These are phyloP conservation scores for Gryganskiella cystojenkinii DNA, from an alignment of 192 early-diverging fungal genomes.

Conservation along the genomic window DNA sequence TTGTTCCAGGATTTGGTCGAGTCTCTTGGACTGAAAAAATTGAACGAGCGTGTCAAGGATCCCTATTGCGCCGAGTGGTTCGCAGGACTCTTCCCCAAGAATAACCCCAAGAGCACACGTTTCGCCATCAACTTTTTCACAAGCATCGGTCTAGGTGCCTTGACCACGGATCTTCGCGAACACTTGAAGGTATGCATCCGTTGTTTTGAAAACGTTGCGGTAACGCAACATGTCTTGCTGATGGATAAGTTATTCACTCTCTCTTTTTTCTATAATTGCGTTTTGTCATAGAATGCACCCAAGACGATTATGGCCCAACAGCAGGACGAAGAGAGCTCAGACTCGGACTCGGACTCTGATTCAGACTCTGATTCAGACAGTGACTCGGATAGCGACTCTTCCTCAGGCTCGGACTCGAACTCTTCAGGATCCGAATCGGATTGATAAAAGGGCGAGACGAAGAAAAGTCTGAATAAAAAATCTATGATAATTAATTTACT, in stretches of 20 bases:
- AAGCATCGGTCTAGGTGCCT: constrained; percentile 88
- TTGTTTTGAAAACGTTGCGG: too few relatives aligned
- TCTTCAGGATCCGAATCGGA: too few relatives aligned
- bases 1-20: constrained; percentile 91
- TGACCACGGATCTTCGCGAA: constrained; percentile 95
- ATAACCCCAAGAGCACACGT: constrained; percentile 86
- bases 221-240: too few relatives aligned
- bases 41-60: constrained; percentile 80
- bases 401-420: constrained; percentile 32
- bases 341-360: constrained; percentile 52
- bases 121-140: constrained; percentile 99
- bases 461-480: too few relatives aligned
- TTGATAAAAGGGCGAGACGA: too few relatives aligned
- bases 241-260: constrained; percentile 4
- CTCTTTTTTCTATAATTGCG: neutral
- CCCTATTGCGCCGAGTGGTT: constrained; percentile 77
- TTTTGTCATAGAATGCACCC: constrained; percentile 58
- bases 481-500: too few relatives aligned
- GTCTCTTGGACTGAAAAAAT: constrained; percentile 81
- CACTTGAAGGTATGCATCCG: constrained; percentile 67
- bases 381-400: constrained; percentile 38
- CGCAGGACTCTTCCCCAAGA: constrained; percentile 90
- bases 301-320: constrained; percentile 75
- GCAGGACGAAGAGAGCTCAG: constrained; percentile 55
- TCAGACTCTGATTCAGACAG: constrained; percentile 46